Base-by-base conservation (phyloP, 1,139 yeast genomes). In the Magnusiomyces fungicola region DNA sequence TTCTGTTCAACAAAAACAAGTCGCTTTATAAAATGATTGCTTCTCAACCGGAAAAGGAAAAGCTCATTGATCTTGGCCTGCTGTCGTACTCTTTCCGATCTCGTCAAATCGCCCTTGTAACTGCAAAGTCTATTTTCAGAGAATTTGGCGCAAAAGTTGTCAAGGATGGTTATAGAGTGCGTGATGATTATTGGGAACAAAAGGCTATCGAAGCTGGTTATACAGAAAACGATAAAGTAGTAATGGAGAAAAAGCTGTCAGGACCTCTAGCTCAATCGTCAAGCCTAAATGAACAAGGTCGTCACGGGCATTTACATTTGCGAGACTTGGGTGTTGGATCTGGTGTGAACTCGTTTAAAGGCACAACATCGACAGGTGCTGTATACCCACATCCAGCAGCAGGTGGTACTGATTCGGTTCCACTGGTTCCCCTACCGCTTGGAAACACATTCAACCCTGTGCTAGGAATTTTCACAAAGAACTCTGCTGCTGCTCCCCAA, bases 121-220 rank as follows among this genome's bases (percentile, higher is more conserved):
- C 83, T 19, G 82, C 84, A 3, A 67, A 83, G 50, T 78, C 86
- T 2, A 78, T 83, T 42, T 86, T 71, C 62, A 69, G 88, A 52
- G 80, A 78, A 57, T 85, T 83, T 66, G 95, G 95, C 9, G 84
- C 92, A 1, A 72, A 80, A 43, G 70, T 83, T 43, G 69, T 86
- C 39, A 70, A 71, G 14, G 73, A 74, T 46, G 95, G 95, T 23
- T 72, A 74, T 48, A 77, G 88, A 55, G 80, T 84, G 10, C 66
- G 69, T 19, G 95, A 85, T 64, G 95, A 85, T 64, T 85, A 85
- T 61, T 85, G 92, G 88, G 95, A 84, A 61, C 76, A 74, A 36
- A 66, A 71, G 40, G 83, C 86, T 0, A 72, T 74, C 49, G 80
- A 76, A 42, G 78, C 79, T 56, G 87, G 86, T 1, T 71, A 74